Conservation (phyloP, 164 flowering plant genomes). For the Berberis thunbergii region DNA sequence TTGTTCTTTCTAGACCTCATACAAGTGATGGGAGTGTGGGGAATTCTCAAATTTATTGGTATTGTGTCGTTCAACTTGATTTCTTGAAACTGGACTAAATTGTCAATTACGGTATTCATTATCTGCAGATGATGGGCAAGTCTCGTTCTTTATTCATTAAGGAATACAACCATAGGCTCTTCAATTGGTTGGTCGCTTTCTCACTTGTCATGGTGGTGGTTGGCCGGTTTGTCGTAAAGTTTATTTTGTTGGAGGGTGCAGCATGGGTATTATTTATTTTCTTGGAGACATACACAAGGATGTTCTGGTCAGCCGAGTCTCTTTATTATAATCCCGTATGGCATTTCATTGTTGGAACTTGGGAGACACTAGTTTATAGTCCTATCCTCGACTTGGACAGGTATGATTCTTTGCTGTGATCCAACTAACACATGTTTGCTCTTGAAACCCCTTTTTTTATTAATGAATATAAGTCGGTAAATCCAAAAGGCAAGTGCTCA, state of each 20-base stretch:
- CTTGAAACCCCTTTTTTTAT: not conserved
- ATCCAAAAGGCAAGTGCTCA: too few relatives aligned
- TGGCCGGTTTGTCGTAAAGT: constrained; percentile 83
- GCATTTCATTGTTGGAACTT: constrained; percentile 80
- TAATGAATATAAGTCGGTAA: not conserved
- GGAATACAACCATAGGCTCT: constrained; percentile 93
- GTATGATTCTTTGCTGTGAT: constrained; percentile 17
- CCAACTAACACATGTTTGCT: constrained; percentile 3
- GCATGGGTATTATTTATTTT: constrained; percentile 93
- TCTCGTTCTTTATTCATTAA: constrained; percentile 74
- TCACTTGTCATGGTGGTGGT: constrained; percentile 95
- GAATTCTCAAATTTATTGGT: not conserved
- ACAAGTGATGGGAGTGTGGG: not conserved
- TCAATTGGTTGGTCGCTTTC: constrained; percentile 98
- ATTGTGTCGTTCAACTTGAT: not conserved
- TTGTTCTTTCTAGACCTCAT: not conserved
- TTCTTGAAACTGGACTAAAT: not conserved
- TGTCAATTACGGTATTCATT: not conserved
- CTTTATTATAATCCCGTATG: constrained; percentile 92
- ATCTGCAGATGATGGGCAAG: constrained; percentile 82
- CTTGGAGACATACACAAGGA: constrained; percentile 90
- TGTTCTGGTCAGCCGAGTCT: constrained; percentile 97
- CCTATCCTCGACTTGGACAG: constrained; percentile 96
- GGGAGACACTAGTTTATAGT: constrained; percentile 95
- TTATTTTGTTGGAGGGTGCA: constrained; percentile 74